Conservation (phyloP, 2,329 filamentous ascomycete species). For the Scedosporium apiospermum region DNA sequence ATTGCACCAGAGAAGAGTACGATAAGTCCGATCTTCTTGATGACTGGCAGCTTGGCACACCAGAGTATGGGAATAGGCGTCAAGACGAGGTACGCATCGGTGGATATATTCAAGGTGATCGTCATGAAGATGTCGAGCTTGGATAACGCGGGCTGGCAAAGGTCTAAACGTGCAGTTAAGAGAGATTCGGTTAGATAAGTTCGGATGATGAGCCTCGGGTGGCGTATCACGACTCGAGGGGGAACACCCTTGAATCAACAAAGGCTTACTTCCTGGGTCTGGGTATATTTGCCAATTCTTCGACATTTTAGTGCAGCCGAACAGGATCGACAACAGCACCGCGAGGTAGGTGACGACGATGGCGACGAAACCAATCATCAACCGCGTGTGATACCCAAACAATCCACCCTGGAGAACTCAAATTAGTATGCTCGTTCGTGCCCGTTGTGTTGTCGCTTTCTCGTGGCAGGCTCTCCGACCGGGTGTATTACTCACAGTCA, state of each 20-base stretch:
- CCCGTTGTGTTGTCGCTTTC: not conserved
- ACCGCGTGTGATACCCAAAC: slow-evolving; percentile 27
- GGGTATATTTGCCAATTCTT: slow-evolving; percentile 52
- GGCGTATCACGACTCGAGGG: too few relatives aligned
- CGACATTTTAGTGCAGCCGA: slow-evolving; percentile 41
- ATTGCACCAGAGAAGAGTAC: slow-evolving; percentile 28
- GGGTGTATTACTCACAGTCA: slow-evolving; percentile 27
- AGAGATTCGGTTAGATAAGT: slow-evolving; percentile 25
- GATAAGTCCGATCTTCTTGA: slow-evolving; percentile 27
- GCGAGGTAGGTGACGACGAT: slow-evolving; percentile 39
- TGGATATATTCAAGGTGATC: slow-evolving; percentile 41
- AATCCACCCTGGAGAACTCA: not conserved
- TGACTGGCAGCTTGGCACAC: slow-evolving; percentile 22
- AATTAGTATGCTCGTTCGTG: not conserved
- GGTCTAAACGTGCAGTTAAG: slow-evolving; percentile 21
- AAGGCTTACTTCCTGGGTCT: slow-evolving; percentile 40
- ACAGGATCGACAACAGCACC: slow-evolving; percentile 38
- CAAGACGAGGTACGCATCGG: slow-evolving; percentile 48
- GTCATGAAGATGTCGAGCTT: slow-evolving; percentile 41
- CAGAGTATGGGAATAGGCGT: slow-evolving; percentile 46
- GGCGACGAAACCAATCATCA: slow-evolving; percentile 40
- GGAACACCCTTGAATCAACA: slow-evolving; percentile 4
- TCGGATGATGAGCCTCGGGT: slow-evolving; percentile 17
- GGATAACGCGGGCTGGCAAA: slow-evolving; percentile 40
- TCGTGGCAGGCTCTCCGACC: too few relatives aligned